A percentile compares a stretch with the other conserved stretches of the same genome.
These are phyloP conservation scores for Xenosphaeropsis pyriputrescens DNA, from an alignment of 2,329 filamentous ascomycete species.

Conservation along the genomic window DNA sequence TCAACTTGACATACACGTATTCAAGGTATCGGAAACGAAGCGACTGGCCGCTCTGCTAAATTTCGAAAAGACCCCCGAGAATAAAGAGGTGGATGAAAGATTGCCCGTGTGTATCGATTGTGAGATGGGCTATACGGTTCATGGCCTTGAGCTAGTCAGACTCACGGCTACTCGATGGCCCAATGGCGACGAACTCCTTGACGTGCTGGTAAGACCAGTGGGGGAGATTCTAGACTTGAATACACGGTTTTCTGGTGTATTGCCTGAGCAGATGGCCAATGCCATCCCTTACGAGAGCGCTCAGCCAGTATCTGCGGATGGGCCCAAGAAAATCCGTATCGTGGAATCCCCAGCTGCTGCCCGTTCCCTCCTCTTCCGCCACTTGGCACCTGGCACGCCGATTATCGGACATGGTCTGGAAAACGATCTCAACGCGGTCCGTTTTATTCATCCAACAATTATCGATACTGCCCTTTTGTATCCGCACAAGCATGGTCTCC, in stretches of 20 bases:
- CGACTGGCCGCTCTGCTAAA: constrained; percentile 66
- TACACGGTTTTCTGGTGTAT: constrained; percentile 81
- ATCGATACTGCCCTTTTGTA: constrained; percentile 79
- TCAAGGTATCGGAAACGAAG: constrained; percentile 65
- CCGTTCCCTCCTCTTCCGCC: constrained; percentile 60
- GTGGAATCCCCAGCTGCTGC: constrained; percentile 63
- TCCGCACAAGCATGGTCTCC: constrained; percentile 64
- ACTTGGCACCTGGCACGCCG: constrained; percentile 63
- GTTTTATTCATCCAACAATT: constrained; percentile 71
- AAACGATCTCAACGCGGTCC: constrained; percentile 79
- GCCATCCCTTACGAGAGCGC: constrained; percentile 40
- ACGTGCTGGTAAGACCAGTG: constrained; percentile 71
- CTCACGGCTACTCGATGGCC: constrained; percentile 86
- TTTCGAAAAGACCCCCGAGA: constrained; percentile 64
- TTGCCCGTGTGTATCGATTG: constrained; percentile 81
- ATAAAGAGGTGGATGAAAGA: constrained; percentile 30
- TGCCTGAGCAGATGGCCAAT: constrained; percentile 57
- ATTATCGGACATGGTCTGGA: constrained; percentile 89
- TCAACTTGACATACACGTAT: constrained; percentile 62
- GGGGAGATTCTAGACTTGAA: constrained; percentile 85
- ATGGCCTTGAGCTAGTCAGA: constrained; percentile 79
- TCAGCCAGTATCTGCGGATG: neutral
- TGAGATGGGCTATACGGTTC: constrained; percentile 91
- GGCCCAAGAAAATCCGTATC: constrained; percentile 31
- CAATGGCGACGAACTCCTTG: constrained; percentile 55